Base-by-base conservation (phyloP, 2,329 filamentous ascomycete genomes). In the Xylogone sp. region DNA sequence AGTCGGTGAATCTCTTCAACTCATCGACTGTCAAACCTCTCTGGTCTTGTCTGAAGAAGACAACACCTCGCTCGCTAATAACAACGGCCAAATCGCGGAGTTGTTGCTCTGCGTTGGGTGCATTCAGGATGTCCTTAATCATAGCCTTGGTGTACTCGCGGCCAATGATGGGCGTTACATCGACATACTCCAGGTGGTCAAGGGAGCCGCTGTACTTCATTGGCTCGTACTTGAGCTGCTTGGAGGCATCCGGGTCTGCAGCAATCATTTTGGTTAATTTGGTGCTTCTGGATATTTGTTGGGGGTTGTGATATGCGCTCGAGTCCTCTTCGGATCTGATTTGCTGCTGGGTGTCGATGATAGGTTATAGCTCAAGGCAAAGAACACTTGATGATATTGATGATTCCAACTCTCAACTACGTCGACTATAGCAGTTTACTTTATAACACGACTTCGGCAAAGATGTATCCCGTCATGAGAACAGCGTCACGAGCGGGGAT, bases 11-110 rank as follows among this genome's bases (percentile, higher is more conserved):
- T 71, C 46, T 81, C 69, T 87, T 88, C 60, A 85, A 82, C 2
- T 83, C 72, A 1, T 81, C 78, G 62, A 84, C 76, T 57, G 74
- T 75, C 42, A 86, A 66, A 39, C 71, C 69, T 61, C 83, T 71
- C 52, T 88, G 84, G 21, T 77, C 74, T 7, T 57, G 57, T 19
- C 83, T 78, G 68, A 87, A 85, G 69, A 87, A 86, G 43, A 87
- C 82, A 3, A 87, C 84, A n/a, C 84, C 84, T 1, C 85, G 78
- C 52, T 81, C 77, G 2, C 83, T 86, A 58, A 87, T 53, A 7
- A 51, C 76, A 49, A 78, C 72, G 20, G 74, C 75, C 16, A 78
- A 63, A 51, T 77, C 75, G 8, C 69, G 69, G 39, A 77, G 59
- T 21, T 75, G 62, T 20, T 71, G 67, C 21, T 77, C 73, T 0